Evolutionary conservation across 345 rosid genomes (phyloP).

Genomic region (Durio zibethinus): DNA sequence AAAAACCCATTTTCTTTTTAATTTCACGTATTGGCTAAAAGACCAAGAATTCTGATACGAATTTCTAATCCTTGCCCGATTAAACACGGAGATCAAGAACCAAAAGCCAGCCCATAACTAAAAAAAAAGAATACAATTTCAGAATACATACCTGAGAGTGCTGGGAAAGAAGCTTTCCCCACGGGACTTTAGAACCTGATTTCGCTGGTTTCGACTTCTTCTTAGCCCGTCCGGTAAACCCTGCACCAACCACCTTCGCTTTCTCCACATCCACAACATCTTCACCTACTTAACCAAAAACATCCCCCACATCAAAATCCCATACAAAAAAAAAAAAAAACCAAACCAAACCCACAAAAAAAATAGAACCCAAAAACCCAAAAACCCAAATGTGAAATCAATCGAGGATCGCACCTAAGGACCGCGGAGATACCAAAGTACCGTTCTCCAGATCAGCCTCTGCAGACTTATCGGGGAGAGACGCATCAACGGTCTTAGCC

Average conservation of each 20-base stretch:
- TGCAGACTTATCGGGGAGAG: slow-evolving; percentile 38
- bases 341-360: slow-evolving; percentile 11
- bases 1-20: neutral
- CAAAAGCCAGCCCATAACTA: neutral
- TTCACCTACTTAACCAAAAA: slow-evolving; percentile 40
- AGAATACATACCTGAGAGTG: slow-evolving; percentile 55
- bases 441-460: slow-evolving; percentile 49
- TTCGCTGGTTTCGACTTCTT: slow-evolving; percentile 34
- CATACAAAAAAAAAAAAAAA: neutral
- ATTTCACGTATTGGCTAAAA: neutral
- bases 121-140: neutral
- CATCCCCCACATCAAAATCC: neutral
- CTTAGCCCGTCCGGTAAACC: slow-evolving; percentile 33
- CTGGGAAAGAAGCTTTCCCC: slow-evolving; percentile 95
- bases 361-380: slow-evolving; percentile 4
- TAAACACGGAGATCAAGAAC: slow-evolving; percentile 3
- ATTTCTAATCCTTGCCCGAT: neutral
- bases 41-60: neutral
- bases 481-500: slow-evolving; percentile 36
- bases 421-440: slow-evolving; percentile 43
- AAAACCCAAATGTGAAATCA: slow-evolving; percentile 33
- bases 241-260: slow-evolving; percentile 27
- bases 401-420: slow-evolving; percentile 44
- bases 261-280: slow-evolving; percentile 37
- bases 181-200: slow-evolving; percentile 46